Conservation (phyloP, 176 grass and related monocot species). For the Secale cereale region DNA sequence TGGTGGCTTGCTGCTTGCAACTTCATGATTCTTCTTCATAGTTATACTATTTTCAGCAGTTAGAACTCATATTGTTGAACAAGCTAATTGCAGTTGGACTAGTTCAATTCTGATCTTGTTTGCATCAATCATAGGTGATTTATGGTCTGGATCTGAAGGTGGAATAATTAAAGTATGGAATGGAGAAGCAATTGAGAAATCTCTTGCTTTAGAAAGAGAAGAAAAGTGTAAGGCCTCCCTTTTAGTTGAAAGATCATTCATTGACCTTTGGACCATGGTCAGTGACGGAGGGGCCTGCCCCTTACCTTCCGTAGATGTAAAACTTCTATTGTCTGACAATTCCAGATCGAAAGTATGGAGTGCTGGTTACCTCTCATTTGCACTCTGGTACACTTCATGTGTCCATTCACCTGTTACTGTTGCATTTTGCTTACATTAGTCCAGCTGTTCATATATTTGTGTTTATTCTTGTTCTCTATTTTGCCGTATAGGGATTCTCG, state of each 20-base stretch:
- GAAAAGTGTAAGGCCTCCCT: slow-evolving; percentile 66
- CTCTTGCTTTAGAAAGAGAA: slow-evolving; percentile 58
- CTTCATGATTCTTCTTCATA: background rate
- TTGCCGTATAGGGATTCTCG: slow-evolving; percentile 62
- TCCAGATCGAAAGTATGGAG: slow-evolving; percentile 87
- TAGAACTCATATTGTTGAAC: background rate
- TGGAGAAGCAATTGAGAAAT: slow-evolving; percentile 65
- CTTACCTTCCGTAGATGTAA: slow-evolving; percentile 77
- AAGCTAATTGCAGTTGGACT: background rate
- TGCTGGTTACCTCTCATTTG: slow-evolving; percentile 74
- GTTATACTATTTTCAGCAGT: background rate
- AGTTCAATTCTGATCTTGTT: slow-evolving; percentile 15
- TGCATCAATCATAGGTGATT: slow-evolving; percentile 54
- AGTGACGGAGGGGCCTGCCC: slow-evolving; percentile 61
- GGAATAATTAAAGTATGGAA: slow-evolving; percentile 77
- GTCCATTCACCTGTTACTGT: slow-evolving; percentile 39
- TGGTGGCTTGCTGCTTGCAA: background rate
- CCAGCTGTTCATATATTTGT: slow-evolving; percentile 24
- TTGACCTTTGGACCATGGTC: slow-evolving; percentile 78
- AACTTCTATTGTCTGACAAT: slow-evolving; percentile 86
- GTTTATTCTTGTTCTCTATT: slow-evolving; percentile 21
- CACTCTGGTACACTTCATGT: slow-evolving; percentile 70
- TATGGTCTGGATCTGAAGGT: slow-evolving; percentile 87
- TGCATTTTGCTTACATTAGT: slow-evolving; percentile 31
- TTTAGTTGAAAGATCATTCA: slow-evolving; percentile 72